phyloP scores from a whole-genome alignment of 2,329 filamentous ascomycete species.

The Pseudonectria foliicola region DNA sequence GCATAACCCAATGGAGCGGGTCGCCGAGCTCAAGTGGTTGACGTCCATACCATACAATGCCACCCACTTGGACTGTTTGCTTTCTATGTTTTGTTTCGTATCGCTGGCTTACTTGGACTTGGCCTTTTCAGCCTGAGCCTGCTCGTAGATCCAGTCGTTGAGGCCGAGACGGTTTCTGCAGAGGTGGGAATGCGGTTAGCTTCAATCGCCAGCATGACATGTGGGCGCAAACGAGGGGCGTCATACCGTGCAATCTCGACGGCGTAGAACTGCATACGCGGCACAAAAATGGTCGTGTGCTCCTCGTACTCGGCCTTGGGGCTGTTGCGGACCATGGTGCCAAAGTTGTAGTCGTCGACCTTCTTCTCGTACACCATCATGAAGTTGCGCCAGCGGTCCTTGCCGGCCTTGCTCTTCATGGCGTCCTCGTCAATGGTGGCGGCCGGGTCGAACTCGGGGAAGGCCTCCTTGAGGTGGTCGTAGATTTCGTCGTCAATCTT shows the following conservation, averaged over 20 bases:
- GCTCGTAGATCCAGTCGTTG: conserved; percentile 96
- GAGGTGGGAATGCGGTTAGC: conserved; percentile 31
- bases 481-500: conserved; percentile 94
- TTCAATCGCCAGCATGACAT: rapidly evolving
- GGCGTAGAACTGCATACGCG: conserved; percentile 51
- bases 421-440: conserved; percentile 78
- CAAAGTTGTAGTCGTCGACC: conserved; percentile 97
- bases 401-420: conserved; percentile 97
- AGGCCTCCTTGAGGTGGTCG: conserved; percentile 77
- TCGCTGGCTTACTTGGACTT: conserved; percentile 16
- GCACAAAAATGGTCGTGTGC: conserved; percentile 82
- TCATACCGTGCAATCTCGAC: conserved; percentile 40
- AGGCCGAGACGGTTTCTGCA: conserved; percentile 77
- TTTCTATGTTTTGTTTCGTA: conserved; percentile 1
- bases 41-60: no score
- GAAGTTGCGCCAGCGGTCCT: conserved; percentile 91
- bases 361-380: conserved; percentile 91
- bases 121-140: conserved; percentile 56
- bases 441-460: conserved; percentile 86
- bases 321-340: conserved; percentile 78
- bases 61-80: not conserved
- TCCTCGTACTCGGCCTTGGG: conserved; percentile 79
- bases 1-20: no score
- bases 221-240: not conserved
- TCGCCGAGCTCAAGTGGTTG: no score